Evolutionary conservation across 2,329 filamentous ascomycete species (phyloP).

Genomic region (Aspergillus ustus): DNA sequence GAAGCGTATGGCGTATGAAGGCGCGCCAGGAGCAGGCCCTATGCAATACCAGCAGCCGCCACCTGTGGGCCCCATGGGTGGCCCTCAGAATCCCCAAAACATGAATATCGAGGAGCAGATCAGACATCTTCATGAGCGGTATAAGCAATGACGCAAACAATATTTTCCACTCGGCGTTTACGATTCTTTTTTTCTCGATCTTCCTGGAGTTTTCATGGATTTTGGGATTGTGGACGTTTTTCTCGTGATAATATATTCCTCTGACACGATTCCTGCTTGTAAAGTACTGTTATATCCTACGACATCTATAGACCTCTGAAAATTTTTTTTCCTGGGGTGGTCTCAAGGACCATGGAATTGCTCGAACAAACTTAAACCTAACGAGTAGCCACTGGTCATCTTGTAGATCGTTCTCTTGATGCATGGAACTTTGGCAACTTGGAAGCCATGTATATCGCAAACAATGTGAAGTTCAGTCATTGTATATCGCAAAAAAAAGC

Average conservation of each 20-base stretch:
- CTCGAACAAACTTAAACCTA: conserved; percentile 1
- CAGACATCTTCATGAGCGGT: conserved; percentile 66
- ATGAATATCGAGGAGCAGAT: conserved; percentile 89
- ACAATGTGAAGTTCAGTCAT: conserved; percentile 10
- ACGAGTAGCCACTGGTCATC: conserved; percentile 1
- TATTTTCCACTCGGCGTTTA: conserved; percentile 4
- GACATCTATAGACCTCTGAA: neutral
- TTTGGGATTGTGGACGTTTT: neutral
- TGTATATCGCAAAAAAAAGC: conserved; percentile 10
- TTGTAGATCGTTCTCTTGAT: conserved; percentile 20
- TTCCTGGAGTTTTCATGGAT: conserved; percentile 4
- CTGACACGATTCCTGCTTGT: neutral
- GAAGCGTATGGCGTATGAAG: conserved; percentile 69
- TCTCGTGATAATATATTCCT: neutral
- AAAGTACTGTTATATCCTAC: conserved; percentile 1
- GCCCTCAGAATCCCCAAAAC: conserved; percentile 39
- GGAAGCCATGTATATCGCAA: conserved; percentile 20
- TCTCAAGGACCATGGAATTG: neutral
- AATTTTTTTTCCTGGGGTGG: neutral
- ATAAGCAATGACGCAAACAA: conserved; percentile 33
- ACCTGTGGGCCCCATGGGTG: conserved; percentile 35
- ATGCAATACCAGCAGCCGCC: conserved; percentile 27
- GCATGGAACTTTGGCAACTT: conserved; percentile 12
- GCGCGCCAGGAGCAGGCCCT: conserved; percentile 29
- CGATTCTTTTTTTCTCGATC: conserved; percentile 8